Base-by-base conservation (phyloP, 2,329 filamentous ascomycete genomes). In the Ophiostoma ips region DNA sequence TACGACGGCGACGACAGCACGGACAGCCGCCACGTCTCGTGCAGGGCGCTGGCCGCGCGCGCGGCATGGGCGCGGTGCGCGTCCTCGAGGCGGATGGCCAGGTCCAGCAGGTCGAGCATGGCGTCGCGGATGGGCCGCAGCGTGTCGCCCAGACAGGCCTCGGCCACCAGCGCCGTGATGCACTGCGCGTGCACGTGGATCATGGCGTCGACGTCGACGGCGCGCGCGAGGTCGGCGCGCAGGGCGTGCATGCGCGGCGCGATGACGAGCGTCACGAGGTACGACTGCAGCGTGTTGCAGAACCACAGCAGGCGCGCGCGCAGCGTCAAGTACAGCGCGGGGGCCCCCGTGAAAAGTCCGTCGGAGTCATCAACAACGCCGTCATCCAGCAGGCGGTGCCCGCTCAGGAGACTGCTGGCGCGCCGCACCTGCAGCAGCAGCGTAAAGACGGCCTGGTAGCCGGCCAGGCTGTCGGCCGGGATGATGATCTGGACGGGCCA, bases 131-230 rank as follows among this genome's bases (percentile, higher is more conserved):
- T 84, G 0, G 84, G 81, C 15, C 72, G 71, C 4, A 95, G 66
- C 49, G 81, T 82, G 15, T 71, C 66, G 0, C 82, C 79, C 0
- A 94, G 73, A 21, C 92, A 75, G 10, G 84, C 78, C 55, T 87
- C 80, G 31, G 79, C 75, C 50, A 81, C 69, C 11, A 92, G 66
- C 2, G 72, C 72, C 41, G 70, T 71, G 41, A 84, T 67, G 58
- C 83, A 90, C 0, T 64, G 61, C 5, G 75, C 66, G 61, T 95
- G 88, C 1, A 81, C 72, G 1, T 66, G 65, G 24, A 88, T 80
- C 85, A 95, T 94, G 24, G 75, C 75, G 60, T 95, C 87, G 10
- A 95, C 78, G 56, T 90, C 87, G 24, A 74, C 71, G 0, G 86
- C 79, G 6, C 68, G 66, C 13, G 66, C 64, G 48, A 95, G 71